phyloP scores from a whole-genome alignment of 2,329 filamentous ascomycete genomes.

The Pyrenophora teres region DNA sequence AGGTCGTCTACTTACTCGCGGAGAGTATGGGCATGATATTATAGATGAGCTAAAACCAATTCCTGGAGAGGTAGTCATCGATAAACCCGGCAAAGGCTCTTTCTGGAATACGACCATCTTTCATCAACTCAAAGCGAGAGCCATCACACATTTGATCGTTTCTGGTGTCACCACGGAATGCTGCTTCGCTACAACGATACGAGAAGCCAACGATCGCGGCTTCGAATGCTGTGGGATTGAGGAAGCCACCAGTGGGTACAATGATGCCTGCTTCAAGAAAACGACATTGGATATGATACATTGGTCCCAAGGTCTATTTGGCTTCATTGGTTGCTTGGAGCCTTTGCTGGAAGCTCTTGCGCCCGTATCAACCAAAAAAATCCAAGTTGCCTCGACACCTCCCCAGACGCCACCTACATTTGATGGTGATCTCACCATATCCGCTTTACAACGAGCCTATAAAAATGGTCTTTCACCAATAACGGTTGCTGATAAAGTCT shows the following conservation, averaged over 20 bases:
- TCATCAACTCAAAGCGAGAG: constrained; percentile 58
- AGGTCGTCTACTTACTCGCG: constrained; percentile 59
- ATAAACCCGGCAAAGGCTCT: constrained; percentile 64
- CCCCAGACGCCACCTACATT: constrained; percentile 48
- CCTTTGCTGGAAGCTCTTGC: constrained; percentile 43
- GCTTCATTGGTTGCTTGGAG: constrained; percentile 53
- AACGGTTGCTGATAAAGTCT: constrained; percentile 52
- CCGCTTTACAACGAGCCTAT: constrained; percentile 53
- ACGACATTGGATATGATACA: constrained; percentile 57
- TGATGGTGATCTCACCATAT: constrained; percentile 52
- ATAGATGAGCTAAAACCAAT: constrained; percentile 59
- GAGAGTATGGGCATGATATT: constrained; percentile 61
- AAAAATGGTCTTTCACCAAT: constrained; percentile 51
- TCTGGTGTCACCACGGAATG: constrained; percentile 64
- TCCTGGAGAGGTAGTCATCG: constrained; percentile 60
- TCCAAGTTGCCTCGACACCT: constrained; percentile 19
- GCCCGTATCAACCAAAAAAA: constrained; percentile 14
- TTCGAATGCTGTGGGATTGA: constrained; percentile 60
- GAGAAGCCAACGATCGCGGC: constrained; percentile 64
- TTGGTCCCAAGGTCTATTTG: constrained; percentile 58
- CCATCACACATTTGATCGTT: constrained; percentile 63
- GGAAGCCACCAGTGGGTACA: constrained; percentile 55
- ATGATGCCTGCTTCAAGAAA: constrained; percentile 53
- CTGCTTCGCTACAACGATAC: constrained; percentile 61
- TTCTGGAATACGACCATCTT: constrained; percentile 63